Conservation (phyloP, 148 eudicot species). For the Camellia lanceoleosa region DNA sequence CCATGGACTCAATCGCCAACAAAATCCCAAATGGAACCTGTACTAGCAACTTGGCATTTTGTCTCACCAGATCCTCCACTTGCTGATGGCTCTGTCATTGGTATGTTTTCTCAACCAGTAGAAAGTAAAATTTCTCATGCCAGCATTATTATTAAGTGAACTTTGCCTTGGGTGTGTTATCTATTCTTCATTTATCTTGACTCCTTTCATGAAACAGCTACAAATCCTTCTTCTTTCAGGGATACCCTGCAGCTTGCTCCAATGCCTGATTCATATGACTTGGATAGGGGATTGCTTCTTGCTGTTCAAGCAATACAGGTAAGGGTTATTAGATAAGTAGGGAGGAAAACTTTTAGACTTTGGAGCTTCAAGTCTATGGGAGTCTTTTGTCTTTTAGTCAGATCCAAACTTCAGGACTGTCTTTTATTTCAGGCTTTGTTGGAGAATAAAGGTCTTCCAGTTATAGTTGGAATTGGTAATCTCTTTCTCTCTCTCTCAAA, state of each 20-base stretch:
- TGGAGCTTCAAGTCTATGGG: neutral
- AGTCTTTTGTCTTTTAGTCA: neutral
- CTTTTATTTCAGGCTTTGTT: conserved; percentile 65
- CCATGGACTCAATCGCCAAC: conserved; percentile 99
- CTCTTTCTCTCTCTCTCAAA: conserved; percentile 17
- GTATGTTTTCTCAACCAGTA: conserved; percentile 41
- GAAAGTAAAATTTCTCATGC: conserved; percentile 5
- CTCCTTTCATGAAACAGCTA: conserved; percentile 73
- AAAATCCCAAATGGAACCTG: conserved; percentile 89
- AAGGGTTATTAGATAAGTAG: conserved; percentile 7
- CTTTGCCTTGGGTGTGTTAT: conserved; percentile 7
- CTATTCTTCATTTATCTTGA: conserved; percentile 24
- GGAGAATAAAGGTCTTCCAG: conserved; percentile 90
- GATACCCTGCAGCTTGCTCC: conserved; percentile 89
- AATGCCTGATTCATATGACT: conserved; percentile 97
- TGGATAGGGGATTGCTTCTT: conserved; percentile 96
- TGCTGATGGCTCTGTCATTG: conserved; percentile 46
- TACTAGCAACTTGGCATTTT: conserved; percentile 88
- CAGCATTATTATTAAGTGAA: conserved; percentile 6
- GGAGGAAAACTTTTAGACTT: neutral
- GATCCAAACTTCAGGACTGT: conserved; percentile 1
- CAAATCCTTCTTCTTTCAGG: conserved; percentile 86
- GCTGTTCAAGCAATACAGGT: conserved; percentile 99
- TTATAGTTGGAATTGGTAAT: conserved; percentile 96
- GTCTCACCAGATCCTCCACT: conserved; percentile 51